Base-by-base conservation (phyloP, 495 filamentous ascomycete genomes). In the Melanomma pulvis-pyrius region DNA sequence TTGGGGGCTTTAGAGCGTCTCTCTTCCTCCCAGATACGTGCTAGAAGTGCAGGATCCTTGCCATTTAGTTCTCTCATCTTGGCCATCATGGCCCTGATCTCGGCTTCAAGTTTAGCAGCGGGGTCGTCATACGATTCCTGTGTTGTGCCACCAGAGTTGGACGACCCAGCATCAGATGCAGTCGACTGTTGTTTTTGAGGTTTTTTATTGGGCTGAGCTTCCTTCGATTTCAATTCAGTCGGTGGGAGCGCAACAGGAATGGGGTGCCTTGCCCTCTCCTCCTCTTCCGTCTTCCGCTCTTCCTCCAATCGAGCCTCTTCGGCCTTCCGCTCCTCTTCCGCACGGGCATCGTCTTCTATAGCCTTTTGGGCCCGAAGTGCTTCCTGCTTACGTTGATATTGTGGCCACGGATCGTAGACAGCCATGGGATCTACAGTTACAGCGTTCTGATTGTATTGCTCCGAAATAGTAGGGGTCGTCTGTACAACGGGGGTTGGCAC, bases 41-140 rank as follows among this genome's bases (percentile, higher is more conserved):
- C 72, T 12, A 79, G 65, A 30, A 79, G 65, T 12, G 68, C 67
- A 0, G 77, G 77, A 59, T 78, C 73, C 59, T 75, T 75, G 21
- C 63, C 61, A 51, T 78, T 77, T 36, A 76, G 67, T 59, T 79
- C 73, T n/a, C 76, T 63, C 74, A 79, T 75, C 47, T 79, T 79
- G 22, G 67, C 56, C 65, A 79, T 74, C 75, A 78, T 72, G 0
- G 71, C 75, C 17, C 73, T 61, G 57, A 79, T 76, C 61, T 72
- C 57, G 0, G 61, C 50, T 54, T 72, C 70, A 3, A 69, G 39
- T 25, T 15, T 50, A 9, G 5, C 30, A 9, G 24, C 34, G 12
- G 26, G 5, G 2, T 50, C 57, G n/a, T 49, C 41, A 15, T 32
- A 52, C 1, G 48, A 22, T 19, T 36, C 55, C 3, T n/a, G 55